These are phyloP conservation scores for Cytospora schulzeri DNA, from an alignment of 2,329 filamentous ascomycete genomes.

Conservation along the genomic window DNA sequence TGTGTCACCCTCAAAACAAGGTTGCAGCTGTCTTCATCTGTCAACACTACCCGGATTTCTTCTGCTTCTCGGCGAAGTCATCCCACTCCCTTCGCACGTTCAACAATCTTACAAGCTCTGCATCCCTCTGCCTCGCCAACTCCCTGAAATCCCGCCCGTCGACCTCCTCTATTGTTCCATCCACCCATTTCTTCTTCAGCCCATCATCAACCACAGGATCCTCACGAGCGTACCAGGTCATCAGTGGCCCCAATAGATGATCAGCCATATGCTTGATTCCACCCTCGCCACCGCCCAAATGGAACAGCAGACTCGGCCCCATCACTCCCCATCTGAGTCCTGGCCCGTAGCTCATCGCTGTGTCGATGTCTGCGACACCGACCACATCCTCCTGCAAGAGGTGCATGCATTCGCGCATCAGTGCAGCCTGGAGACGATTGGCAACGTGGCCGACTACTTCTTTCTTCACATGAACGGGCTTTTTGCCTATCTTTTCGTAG, in stretches of 20 bases:
- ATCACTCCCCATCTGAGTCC: slow-evolving; percentile 31
- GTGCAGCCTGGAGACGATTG: slow-evolving; percentile 47
- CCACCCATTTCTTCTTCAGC: slow-evolving; percentile 30
- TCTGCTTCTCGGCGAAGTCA: slow-evolving; percentile 20
- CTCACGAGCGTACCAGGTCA: slow-evolving; percentile 30
- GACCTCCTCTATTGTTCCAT: slow-evolving; percentile 26
- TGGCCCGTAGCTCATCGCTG: slow-evolving; percentile 29
- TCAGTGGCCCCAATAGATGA: slow-evolving; percentile 30
- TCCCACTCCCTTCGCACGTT: slow-evolving; percentile 30
- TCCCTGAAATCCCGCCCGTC: slow-evolving; percentile 26
- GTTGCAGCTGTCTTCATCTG: background rate
- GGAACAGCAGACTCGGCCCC: slow-evolving; percentile 30
- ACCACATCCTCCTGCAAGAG: slow-evolving; percentile 29
- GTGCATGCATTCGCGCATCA: slow-evolving; percentile 38
- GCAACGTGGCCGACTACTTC: slow-evolving; percentile 47
- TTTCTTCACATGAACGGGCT: slow-evolving; percentile 42
- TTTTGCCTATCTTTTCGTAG: slow-evolving; percentile 44
- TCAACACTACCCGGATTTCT: background rate
- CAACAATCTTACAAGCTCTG: slow-evolving; percentile 29
- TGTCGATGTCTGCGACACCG: slow-evolving; percentile 28
- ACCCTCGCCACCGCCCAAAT: slow-evolving; percentile 30
- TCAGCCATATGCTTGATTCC: slow-evolving; percentile 30
- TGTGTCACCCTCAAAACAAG: too few relatives aligned
- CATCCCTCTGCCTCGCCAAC: slow-evolving; percentile 29
- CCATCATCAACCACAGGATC: slow-evolving; percentile 31